These are phyloP conservation scores for Rhododendron vialii DNA, from an alignment of 148 eudicot species.

Conservation along the genomic window DNA sequence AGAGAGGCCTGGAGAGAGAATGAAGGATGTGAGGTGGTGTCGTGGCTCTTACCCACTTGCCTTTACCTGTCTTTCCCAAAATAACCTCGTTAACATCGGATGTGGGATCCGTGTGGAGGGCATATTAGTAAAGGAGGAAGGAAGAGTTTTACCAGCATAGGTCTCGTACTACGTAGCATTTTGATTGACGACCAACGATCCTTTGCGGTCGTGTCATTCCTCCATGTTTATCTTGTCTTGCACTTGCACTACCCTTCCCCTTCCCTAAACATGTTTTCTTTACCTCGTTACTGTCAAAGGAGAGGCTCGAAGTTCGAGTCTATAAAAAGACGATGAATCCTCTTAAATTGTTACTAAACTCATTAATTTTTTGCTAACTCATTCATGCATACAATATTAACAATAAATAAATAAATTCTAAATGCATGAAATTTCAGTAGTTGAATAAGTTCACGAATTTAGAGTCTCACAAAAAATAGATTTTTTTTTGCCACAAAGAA, in stretches of 20 bases:
- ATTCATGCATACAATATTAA: too few species aligned
- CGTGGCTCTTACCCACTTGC: slow-evolving; percentile 2
- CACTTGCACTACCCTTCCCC: background rate
- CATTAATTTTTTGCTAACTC: too few species aligned
- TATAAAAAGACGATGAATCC: too few species aligned
- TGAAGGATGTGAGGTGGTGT: background rate
- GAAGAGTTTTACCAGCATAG: background rate
- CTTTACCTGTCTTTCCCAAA: background rate
- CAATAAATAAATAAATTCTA: background rate
- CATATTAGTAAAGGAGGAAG: background rate
- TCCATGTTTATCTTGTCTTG: background rate
- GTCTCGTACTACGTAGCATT: background rate
- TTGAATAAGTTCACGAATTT: too few species aligned
- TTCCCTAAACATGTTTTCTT: too few species aligned
- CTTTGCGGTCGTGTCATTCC: background rate
- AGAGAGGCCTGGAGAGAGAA: background rate
- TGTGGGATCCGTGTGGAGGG: background rate
- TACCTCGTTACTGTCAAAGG: too few species aligned
- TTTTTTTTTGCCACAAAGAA: background rate
- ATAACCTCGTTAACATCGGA: background rate
- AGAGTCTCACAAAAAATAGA: background rate
- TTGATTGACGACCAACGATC: background rate
- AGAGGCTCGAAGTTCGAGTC: too few species aligned
- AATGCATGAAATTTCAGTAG: background rate
- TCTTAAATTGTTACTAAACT: too few species aligned